Evolutionary conservation across 148 eudicot genomes (phyloP).

Genomic region (Camellia lanceoleosa): DNA sequence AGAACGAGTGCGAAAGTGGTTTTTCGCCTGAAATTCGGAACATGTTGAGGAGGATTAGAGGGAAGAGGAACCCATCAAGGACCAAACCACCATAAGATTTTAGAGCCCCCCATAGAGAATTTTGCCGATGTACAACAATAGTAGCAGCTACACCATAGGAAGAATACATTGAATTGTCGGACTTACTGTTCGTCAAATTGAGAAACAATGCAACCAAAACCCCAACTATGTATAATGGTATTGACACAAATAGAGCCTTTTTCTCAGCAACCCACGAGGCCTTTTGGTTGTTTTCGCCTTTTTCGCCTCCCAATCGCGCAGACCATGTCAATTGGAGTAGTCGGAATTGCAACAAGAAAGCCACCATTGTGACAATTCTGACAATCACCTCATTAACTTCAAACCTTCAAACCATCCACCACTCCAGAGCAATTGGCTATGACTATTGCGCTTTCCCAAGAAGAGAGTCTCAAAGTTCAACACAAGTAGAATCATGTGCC

Average conservation of each 20-base stretch:
- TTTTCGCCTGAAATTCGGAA: constrained; percentile 18
- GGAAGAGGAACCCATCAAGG: constrained; percentile 34
- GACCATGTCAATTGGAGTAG: constrained; percentile 20
- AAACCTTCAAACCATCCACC: constrained; percentile 12
- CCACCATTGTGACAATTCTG: constrained; percentile 14
- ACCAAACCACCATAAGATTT: constrained; percentile 30
- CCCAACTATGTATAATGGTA: background rate
- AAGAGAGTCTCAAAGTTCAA: constrained; percentile 19
- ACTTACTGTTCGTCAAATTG: constrained; percentile 13
- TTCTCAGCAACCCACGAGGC: constrained; percentile 15
- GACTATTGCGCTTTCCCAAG: background rate
- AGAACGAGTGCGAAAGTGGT: constrained; percentile 30
- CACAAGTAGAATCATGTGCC: constrained; percentile 23
- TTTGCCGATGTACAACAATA: background rate
- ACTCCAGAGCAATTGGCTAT: background rate
- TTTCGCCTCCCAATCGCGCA: background rate
- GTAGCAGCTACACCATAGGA: background rate
- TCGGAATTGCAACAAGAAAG: constrained; percentile 24
- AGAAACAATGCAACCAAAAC: background rate
- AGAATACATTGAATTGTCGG: too few species aligned
- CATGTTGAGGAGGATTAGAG: constrained; percentile 30
- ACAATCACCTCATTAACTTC: constrained; percentile 18
- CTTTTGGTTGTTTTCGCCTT: background rate
- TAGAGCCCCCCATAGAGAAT: constrained; percentile 19
- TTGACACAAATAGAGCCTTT: constrained; percentile 5